Evolutionary conservation across 1,139 yeast genomes (phyloP), one percentile per base, ranked within the genome.

Genomic region (Candida gigantensis): DNA sequence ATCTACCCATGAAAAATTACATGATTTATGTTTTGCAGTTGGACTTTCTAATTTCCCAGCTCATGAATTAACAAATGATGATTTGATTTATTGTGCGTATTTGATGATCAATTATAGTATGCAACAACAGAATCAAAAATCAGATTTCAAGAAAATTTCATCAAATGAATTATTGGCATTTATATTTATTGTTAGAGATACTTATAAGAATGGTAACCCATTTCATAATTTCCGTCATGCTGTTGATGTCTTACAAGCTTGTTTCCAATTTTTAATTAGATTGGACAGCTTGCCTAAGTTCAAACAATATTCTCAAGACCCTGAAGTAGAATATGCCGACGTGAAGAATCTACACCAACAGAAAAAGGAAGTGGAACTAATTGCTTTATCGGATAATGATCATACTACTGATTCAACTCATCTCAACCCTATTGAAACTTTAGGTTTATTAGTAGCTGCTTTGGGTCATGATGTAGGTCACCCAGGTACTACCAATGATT

Each of bases 211-310:
- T 48, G 88, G 88, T 2, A 89, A 90, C 55, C 88, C 92, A 6
- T 92, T 90, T 66, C 98, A 92, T 64, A 90, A 90, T 62, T 92
- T 89, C 57, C 78, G 96, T 49, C 98, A 92, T 62, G 97, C 96
- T 0, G 86, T 88, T 11, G 98, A 92, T 62, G 98, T 92, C 6
- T 65, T 90, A 55, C 98, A 92, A 62, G 96, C 96, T 1, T 80
- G 92, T 34, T 84, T 82, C 60, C 81, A 75, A 55, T 81, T 79
- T 46, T 60, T 83, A 26, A 58, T 76, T 5, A 58, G 73, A 32
- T 62, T 81, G 42, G 65, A 66, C 11, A 72, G 76, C 40, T 54
- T 77, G 34, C 78, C 77, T 1, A 49, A 56, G 10, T 68, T 69
- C 39, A 53, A 55, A 36, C 74, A 69, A 46, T 60, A 62, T 33